These are phyloP conservation scores for Claviceps spartinae DNA, from an alignment of 2,329 filamentous ascomycete species.

Conservation along the genomic window DNA sequence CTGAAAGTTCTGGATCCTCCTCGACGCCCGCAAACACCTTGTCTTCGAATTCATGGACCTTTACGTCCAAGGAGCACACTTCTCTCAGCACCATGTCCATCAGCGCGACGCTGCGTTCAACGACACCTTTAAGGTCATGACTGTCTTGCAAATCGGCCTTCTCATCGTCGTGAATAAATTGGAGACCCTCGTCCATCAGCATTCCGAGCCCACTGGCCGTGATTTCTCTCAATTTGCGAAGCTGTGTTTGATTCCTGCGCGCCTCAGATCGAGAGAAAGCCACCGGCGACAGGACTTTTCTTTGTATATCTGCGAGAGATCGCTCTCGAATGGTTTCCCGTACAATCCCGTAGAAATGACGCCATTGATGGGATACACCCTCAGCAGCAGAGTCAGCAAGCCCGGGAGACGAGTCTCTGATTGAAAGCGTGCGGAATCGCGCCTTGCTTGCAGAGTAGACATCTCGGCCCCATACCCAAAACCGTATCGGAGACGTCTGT, in stretches of 20 bases:
- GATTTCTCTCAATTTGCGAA: slow-evolving; percentile 63
- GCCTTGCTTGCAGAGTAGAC: slow-evolving; percentile 50
- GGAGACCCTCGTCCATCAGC: slow-evolving; percentile 73
- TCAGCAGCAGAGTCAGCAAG: slow-evolving; percentile 22
- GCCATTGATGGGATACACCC: slow-evolving; percentile 40
- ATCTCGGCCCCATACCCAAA: slow-evolving; percentile 59
- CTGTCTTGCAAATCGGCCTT: slow-evolving; percentile 37
- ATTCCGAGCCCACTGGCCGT: slow-evolving; percentile 79
- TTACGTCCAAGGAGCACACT: slow-evolving; percentile 48
- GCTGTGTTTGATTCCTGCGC: slow-evolving; percentile 54
- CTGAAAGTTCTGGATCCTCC: slow-evolving; percentile 44
- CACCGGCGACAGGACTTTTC: slow-evolving; percentile 63
- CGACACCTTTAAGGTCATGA: slow-evolving; percentile 51
- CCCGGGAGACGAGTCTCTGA: slow-evolving; percentile 17
- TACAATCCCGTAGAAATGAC: slow-evolving; percentile 68
- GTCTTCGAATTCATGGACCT: slow-evolving; percentile 51
- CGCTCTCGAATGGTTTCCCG: slow-evolving; percentile 60
- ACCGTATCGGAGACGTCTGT: slow-evolving; percentile 66
- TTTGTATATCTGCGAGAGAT: slow-evolving; percentile 57
- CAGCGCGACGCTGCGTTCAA: slow-evolving; percentile 67
- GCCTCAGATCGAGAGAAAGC: slow-evolving; percentile 63
- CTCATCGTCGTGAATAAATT: slow-evolving; percentile 48
- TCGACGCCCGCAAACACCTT: slow-evolving; percentile 50
- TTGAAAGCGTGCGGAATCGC: slow-evolving; percentile 25
- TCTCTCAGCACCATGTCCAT: slow-evolving; percentile 77